Base-by-base conservation (phyloP, 495 filamentous ascomycete genomes). In the Penicillium turbatum region DNA sequence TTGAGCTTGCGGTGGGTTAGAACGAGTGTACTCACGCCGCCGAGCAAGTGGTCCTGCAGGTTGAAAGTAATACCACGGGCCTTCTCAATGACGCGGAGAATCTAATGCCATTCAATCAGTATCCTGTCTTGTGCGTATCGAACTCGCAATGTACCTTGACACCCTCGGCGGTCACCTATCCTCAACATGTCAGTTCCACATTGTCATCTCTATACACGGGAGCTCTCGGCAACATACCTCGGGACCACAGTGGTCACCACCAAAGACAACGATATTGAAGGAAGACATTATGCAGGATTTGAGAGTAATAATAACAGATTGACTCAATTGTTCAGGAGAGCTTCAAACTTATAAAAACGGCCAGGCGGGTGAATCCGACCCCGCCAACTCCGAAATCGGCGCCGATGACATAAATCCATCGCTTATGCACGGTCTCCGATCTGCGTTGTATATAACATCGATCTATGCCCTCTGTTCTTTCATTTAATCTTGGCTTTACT, bases 211-310 rank as follows among this genome's bases (percentile, higher is more conserved):
- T 38, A 27, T 41, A 40, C 1, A 21, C 27, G 21, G 45, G 51
- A 47, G 15, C 10, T 39, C 45, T 48, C 31, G 9, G 31, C 15
- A 27, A 62, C 79, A 55, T 68, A 93, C 93, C 85, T 98, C 93
- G 11, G 93, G 93, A 68, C 93, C 93, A 63, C 88, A 90, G 72
- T 96, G 90, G 72, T 98, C 93, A 66, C 93, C 93, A 62, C 73
- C 84, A 66, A 91, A 90, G 40, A 90, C 87, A 60, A 84, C 81
- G 50, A 84, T 71, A 40, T 82, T 82, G 56, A 67, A 83, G 9
- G 78, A 60, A 58, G 76, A 53, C 77, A 80, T 80, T 60, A 59
- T 34, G 15, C 26, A 44, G 30, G 48, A 44, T n/a, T 40, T 13
- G 24, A 51, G 56, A 30, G 49, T 44, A 36, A 44, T 36, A 53